Evolutionary conservation across 176 grass and related monocot genomes (phyloP).

Genomic region (Thalia dealbata): DNA sequence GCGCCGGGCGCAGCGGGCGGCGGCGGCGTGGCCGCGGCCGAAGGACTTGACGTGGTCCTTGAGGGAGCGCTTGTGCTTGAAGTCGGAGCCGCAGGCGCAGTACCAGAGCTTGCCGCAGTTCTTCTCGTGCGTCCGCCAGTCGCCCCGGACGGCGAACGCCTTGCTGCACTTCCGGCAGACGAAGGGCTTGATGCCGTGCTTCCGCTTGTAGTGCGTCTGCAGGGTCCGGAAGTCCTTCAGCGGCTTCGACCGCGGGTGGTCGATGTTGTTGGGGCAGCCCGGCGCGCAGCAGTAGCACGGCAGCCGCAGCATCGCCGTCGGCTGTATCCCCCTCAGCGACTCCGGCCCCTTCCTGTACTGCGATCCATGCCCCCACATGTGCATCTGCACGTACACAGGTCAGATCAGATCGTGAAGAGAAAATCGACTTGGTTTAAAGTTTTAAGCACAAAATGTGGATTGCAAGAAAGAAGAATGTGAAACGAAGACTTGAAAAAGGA

Average conservation of each 20-base stretch:
- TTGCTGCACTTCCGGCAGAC: conserved; percentile 6
- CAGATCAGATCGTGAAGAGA: no score
- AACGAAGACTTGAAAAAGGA: no score
- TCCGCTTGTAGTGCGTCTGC: conserved; percentile 5
- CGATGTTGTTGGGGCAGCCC: not conserved
- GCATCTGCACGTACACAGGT: no score
- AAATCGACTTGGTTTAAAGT: no score
- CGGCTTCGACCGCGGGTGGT: conserved; percentile 2
- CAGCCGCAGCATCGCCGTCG: conserved; percentile 6
- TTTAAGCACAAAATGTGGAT: no score
- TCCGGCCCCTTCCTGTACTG: conserved; percentile 4
- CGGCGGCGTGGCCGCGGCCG: not conserved
- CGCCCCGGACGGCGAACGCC: conserved; percentile 1
- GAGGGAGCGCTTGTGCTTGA: conserved; percentile 8
- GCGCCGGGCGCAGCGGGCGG: no score
- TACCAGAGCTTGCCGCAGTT: conserved; percentile 9
- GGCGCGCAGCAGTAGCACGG: conserved; percentile 7
- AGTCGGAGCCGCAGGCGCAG: conserved; percentile 5
- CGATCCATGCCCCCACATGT: conserved; percentile 9
- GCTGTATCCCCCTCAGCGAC: conserved; percentile 1
- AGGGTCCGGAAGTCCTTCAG: conserved; percentile 8
- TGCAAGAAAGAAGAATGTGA: no score
- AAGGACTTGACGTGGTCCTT: conserved; percentile 4
- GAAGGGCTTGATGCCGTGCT: conserved; percentile 11
- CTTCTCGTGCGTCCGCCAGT: conserved; percentile 10